Evolutionary conservation across 805 yeast genomes (phyloP), one percentile per base, ranked within the genome.

Genomic region (Metschnikowia borealis): DNA sequence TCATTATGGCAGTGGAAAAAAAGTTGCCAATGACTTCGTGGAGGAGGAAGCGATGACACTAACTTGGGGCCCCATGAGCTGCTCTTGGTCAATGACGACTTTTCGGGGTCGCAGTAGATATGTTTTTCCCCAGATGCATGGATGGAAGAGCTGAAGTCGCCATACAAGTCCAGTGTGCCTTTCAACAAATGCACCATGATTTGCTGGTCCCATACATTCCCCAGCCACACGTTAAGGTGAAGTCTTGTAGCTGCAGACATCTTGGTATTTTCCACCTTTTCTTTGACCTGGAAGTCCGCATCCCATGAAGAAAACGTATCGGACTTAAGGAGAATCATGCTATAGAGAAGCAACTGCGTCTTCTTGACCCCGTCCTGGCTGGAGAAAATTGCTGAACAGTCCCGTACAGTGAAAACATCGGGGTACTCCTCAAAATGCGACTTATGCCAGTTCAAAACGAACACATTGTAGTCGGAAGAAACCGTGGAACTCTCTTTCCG

Each of bases 161-260:
- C 48, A 7, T 45, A 38, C 13, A 40, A 14, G 7, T 50, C 50
- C 15, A 20, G 46, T 13, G 48, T 50, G 8, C 48, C 44, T 32
- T 46, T 54, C 37, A 54, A 41, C 34, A 48, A 51, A 26, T 52
- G 53, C 58, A 55, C 52, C 67, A 67, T 66, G 14, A 66, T 66
- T 53, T 82, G 84, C 61, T 74, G 81, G 64, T 91, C 96, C 56
- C 87, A 81, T 1, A 83, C 71, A 61, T 91, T 92, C 2, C 98
- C 98, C 46, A 85, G 75, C 91, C 92, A 91, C 5, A 90, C 79
- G 44, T 79, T 73, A 6, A 65, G 59, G 36, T 54, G 50, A 1
- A 88, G 69, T 11, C 73, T 77, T 0, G 94, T 79, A 0, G 96
- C 95, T 8, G 88, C 75, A 0, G 96, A 85, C 91, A 91, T 86